Percentiles rank a stretch among this genome's conserved stretches.
Evolutionary conservation across 805 yeast genomes (phyloP).

Genomic region (Pichia cabralensis): DNA sequence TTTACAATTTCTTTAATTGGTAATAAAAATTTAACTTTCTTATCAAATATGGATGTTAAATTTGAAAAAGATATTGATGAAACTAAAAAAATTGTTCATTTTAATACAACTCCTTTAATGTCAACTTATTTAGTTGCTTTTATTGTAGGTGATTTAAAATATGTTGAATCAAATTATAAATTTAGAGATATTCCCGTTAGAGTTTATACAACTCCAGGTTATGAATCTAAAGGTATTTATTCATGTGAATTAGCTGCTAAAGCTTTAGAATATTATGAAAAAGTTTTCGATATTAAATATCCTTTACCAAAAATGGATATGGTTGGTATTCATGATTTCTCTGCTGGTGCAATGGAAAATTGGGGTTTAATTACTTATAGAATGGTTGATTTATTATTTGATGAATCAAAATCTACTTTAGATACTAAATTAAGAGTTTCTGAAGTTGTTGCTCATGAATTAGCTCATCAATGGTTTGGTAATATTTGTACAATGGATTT

Average conservation of each 20-base stretch:
- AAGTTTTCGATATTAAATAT: slow-evolving; percentile 42
- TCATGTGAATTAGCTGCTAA: slow-evolving; percentile 43
- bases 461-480: slow-evolving; percentile 94
- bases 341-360: slow-evolving; percentile 88
- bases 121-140: slow-evolving; percentile 49
- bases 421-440: slow-evolving; percentile 61
- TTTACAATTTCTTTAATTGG: slow-evolving; percentile 36
- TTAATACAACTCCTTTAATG: slow-evolving; percentile 43
- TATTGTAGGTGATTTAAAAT: slow-evolving; percentile 48
- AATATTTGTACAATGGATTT: slow-evolving; percentile 85
- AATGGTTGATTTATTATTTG: slow-evolving; percentile 43
- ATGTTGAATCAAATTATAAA: slow-evolving; percentile 37
- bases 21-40: slow-evolving; percentile 29
- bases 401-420: slow-evolving; percentile 36
- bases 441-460: slow-evolving; percentile 76
- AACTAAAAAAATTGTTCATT: slow-evolving; percentile 24
- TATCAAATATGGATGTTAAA: slow-evolving; percentile 40
- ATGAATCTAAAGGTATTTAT: slow-evolving; percentile 34
- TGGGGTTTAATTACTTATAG: slow-evolving; percentile 78
- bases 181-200: slow-evolving; percentile 41
- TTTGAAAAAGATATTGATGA: slow-evolving; percentile 14
- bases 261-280: slow-evolving; percentile 41
- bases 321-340: slow-evolving; percentile 69
- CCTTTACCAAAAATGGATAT: slow-evolving; percentile 81
- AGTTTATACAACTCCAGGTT: slow-evolving; percentile 45